A percentile compares a stretch with the other conserved stretches of the same genome.
These are phyloP conservation scores for Globisporangium ultimum DNA, from an alignment of 352 stramenopile genomes.

Conservation along the genomic window DNA sequence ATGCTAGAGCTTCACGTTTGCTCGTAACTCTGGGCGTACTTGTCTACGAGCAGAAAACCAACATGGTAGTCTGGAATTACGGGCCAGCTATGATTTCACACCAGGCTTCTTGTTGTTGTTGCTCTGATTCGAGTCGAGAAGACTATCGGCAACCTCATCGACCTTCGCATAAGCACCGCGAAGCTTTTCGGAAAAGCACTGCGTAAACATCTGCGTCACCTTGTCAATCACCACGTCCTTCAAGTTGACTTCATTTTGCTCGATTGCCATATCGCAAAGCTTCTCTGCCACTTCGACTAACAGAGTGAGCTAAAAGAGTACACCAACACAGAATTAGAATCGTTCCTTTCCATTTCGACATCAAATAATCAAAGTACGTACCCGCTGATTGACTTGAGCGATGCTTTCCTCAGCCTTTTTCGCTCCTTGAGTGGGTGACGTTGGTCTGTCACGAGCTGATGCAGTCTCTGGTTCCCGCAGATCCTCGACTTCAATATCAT, in stretches of 20 bases:
- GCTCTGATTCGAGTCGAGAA: slow-evolving; percentile 30
- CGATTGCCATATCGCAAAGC: slow-evolving; percentile 69
- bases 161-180: slow-evolving; percentile 55
- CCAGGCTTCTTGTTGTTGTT: slow-evolving; percentile 16
- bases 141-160: slow-evolving; percentile 37
- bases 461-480: slow-evolving; percentile 42
- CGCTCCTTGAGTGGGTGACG: slow-evolving; percentile 34
- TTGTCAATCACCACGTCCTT: slow-evolving; percentile 72
- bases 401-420: slow-evolving; percentile 74
- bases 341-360: too few relatives aligned
- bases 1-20: too few relatives aligned
- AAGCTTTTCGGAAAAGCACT: slow-evolving; percentile 76
- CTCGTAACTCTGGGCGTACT: too few relatives aligned
- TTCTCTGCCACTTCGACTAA: slow-evolving; percentile 65
- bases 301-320: slow-evolving; percentile 29
- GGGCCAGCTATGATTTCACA: neutral
- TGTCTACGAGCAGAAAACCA: too few relatives aligned
- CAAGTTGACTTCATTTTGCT: slow-evolving; percentile 69
- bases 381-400: slow-evolving; percentile 56
- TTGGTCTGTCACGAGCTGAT: slow-evolving; percentile 25
- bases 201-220: slow-evolving; percentile 61
- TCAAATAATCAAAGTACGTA: slow-evolving; percentile 14
- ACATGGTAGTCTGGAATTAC: too few relatives aligned
- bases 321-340: neutral
- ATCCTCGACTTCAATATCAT: slow-evolving; percentile 43